Percentiles rank a stretch among this genome's conserved stretches.
Evolutionary conservation across 768 basidiomycete genomes (phyloP).

Genomic region (Podaxis sp.): DNA sequence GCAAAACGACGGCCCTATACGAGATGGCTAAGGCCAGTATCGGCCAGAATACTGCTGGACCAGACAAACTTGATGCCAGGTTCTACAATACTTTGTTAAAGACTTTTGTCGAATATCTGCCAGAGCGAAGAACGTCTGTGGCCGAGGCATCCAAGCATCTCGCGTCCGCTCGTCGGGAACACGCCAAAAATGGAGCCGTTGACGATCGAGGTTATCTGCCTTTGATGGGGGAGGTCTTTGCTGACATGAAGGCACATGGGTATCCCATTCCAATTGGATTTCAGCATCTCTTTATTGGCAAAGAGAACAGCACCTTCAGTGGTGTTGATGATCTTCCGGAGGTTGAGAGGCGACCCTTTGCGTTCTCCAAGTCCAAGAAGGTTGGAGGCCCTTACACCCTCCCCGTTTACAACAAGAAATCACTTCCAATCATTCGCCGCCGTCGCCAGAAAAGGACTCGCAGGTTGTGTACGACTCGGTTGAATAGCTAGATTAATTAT

Average conservation of each 20-base stretch:
- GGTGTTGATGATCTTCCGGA: background rate
- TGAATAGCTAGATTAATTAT: background rate
- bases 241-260: slow-evolving; percentile 20
- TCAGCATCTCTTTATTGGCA: slow-evolving; percentile 20
- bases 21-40: slow-evolving; percentile 5
- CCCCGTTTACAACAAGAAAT: slow-evolving; percentile 2
- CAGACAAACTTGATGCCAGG: slow-evolving; percentile 44
- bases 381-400: slow-evolving; percentile 12
- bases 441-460: background rate
- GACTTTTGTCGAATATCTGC: slow-evolving; percentile 32
- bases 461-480: background rate
- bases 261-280: slow-evolving; percentile 21
- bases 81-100: slow-evolving; percentile 67
- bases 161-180: background rate
- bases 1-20: background rate
- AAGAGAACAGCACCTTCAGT: background rate
- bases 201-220: background rate
- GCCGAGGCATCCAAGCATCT: background rate
- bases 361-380: background rate
- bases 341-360: background rate
- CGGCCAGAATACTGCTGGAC: slow-evolving; percentile 6
- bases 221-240: slow-evolving; percentile 18
- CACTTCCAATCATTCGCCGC: background rate
- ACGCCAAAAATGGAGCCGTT: slow-evolving; percentile 4
- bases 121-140: background rate